phyloP scores from a whole-genome alignment of 345 rosid species.

The Moricandia arvensis region DNA sequence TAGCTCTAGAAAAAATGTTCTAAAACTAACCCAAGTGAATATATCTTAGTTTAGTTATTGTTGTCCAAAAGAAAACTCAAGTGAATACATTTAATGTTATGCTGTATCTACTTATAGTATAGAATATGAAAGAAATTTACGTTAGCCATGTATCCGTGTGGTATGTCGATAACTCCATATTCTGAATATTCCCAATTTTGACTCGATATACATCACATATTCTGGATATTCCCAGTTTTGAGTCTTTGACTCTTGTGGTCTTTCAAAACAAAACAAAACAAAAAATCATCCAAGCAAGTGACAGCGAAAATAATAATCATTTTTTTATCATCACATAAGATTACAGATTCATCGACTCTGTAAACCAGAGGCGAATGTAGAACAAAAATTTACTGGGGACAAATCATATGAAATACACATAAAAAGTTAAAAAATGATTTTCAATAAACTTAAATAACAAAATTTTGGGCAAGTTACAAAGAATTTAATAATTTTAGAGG shows the following conservation, averaged over 20 bases:
- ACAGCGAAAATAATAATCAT: not conserved
- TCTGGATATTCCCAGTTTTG: not conserved
- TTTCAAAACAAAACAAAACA: not conserved
- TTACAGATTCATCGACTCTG: too few species aligned
- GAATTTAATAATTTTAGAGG: too few species aligned
- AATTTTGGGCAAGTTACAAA: too few species aligned
- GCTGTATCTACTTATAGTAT: not conserved
- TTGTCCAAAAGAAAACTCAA: too few species aligned
- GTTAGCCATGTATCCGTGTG: not conserved
- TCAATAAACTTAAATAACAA: too few species aligned
- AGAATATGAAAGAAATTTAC: not conserved
- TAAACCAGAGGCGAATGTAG: too few species aligned
- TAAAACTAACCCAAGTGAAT: not conserved
- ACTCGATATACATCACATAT: not conserved
- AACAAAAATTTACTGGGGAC: too few species aligned
- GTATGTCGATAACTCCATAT: not conserved
- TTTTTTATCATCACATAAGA: too few species aligned
- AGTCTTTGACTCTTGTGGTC: not conserved
- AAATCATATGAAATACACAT: too few species aligned
- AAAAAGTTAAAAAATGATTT: too few species aligned
- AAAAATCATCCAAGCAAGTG: not conserved
- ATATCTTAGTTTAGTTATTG: too few species aligned
- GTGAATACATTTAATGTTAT: not conserved
- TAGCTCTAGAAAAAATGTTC: constrained; percentile 16
- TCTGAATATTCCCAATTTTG: too few species aligned